Base-by-base conservation (phyloP, 2,329 filamentous ascomycete genomes). In the Stemphylium lycopersici region DNA sequence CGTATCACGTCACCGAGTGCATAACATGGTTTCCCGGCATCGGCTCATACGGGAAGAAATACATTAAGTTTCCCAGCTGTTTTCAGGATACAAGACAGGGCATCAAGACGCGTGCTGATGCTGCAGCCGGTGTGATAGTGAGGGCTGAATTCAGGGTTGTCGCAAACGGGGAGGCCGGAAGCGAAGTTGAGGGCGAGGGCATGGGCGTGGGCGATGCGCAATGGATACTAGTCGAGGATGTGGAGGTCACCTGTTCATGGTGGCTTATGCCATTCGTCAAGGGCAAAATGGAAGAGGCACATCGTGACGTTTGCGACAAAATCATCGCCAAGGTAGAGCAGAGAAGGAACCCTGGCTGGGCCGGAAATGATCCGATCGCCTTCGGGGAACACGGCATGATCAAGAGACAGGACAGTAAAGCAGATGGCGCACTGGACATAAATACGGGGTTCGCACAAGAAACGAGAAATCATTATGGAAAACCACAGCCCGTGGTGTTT, bases 251-350 rank as follows among this genome's bases (percentile, higher is more conserved):
- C 46, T 74, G 71, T 47, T 58, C 62, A 10, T 70, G 69, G 69
- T 74, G 60, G 56, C 59, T 75, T 29, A 75, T 75, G 72, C 72
- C 71, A 1, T 70, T 75, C 46, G 70, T 75, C 12, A 65, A 64
- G 38, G 54, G 61, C 45, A 71, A 68, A 49, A 72, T 72, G 69
- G 69, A 73, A 43, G 51, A 60, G 13, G 71, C 70, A 34, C 71
- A 75, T 48, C 48, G 58, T 8, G 69, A 72, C 33, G 71, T 74
- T 5, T 72, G 69, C 47, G 52, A 60, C 36, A 74, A 73, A 45
- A 61, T 75, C 3, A 61, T 74, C 3, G 70, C 73, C 41, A 72
- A 68, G 48, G 67, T 72, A 8, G 62, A 61, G 38, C 67, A 68
- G 59, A 48, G 58, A 48, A 65, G 58, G 43, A 49, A 48, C 31